Base-by-base conservation (phyloP, 495 filamentous ascomycete genomes). In the Lasiosphaeria ovina region DNA sequence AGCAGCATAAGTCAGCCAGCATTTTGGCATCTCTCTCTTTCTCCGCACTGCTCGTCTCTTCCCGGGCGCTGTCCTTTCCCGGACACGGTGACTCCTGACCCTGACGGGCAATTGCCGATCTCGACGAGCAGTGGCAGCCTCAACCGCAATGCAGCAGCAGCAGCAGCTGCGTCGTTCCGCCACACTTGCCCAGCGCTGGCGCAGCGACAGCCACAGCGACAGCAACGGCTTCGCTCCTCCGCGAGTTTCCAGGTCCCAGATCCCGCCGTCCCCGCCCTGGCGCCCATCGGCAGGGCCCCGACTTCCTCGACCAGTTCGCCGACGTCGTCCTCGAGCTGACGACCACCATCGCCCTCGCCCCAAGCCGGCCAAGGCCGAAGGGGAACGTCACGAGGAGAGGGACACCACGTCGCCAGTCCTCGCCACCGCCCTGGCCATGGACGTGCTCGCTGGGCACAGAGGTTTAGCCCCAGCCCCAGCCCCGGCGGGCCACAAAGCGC, bases 211-310 rank as follows among this genome's bases (percentile, higher is more conserved):
- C 67, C 0, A 79, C 85, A 16, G 80, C 79, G 55, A 60, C 61
- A 0, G 78, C 74, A 1, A 59, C 68, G 31, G 85, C 85, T 6
- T 74, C 81, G 31, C 77, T 89, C 6, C 54, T 57, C 11, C 79
- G 85, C 6, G 61, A 70, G 6, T 89, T 89, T 53, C 87, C 86
- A 0, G 83, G 81, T 0, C 70, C 75, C 9, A 72, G n/a, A n/a
- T n/a, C n/a, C n/a, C n/a, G n/a, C n/a, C n/a, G n/a, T n/a, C n/a
- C n/a, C 76, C 1, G 68, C 84, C 6, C 51, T 62, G 0, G 35
- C 89, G 0, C 58, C 3, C 55, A 48, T 4, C 62, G 49, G 0
- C 72, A 12, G 12, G 69, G 62, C 14, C 44, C 52, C 0, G 66
- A 73, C 1, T 42, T 88, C 9, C 72, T 75, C 1, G 57, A 76